Evolutionary conservation across 257 asterid species (phyloP).

Genomic region (Ilex aquifolium): DNA sequence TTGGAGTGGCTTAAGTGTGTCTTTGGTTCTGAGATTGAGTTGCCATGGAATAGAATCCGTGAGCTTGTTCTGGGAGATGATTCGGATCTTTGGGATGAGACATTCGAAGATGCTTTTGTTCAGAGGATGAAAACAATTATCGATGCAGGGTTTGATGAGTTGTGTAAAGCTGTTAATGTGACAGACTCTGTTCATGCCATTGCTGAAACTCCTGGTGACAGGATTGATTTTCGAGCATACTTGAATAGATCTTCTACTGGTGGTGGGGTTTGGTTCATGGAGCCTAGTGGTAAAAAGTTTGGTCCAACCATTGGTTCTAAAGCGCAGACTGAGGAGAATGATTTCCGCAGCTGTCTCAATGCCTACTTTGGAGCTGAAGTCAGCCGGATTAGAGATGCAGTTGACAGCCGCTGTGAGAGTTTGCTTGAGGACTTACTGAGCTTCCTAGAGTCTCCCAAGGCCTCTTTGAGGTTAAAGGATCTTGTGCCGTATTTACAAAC

Average conservation of each 20-base stretch:
- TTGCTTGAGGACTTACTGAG: conserved; percentile 75
- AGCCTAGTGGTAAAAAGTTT: conserved; percentile 52
- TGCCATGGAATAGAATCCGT: conserved; percentile 91
- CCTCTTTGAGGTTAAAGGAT: conserved; percentile 70
- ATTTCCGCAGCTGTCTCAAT: conserved; percentile 61
- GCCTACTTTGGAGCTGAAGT: conserved; percentile 88
- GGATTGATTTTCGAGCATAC: conserved; percentile 46
- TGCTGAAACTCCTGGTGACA: conserved; percentile 45
- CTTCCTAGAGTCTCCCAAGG: conserved; percentile 91
- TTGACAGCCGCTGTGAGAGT: conserved; percentile 72
- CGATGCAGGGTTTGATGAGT: conserved; percentile 61
- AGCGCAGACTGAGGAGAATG: conserved; percentile 63
- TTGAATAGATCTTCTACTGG: conserved; percentile 44
- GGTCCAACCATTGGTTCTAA: conserved; percentile 43
- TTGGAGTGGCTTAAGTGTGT: conserved; percentile 97
- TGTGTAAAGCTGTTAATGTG: conserved; percentile 58
- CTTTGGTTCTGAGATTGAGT: conserved; percentile 94
- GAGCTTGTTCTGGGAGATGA: conserved; percentile 98
- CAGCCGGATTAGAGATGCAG: conserved; percentile 81
- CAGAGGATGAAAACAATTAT: conserved; percentile 86
- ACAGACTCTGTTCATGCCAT: conserved; percentile 59
- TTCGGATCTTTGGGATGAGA: conserved; percentile 95
- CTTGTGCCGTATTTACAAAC: conserved; percentile 77
- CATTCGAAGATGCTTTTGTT: conserved; percentile 87
- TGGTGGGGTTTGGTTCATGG: conserved; percentile 95